phyloP scores from a whole-genome alignment of 495 filamentous ascomycete species.

The Entonaema liquescens region DNA sequence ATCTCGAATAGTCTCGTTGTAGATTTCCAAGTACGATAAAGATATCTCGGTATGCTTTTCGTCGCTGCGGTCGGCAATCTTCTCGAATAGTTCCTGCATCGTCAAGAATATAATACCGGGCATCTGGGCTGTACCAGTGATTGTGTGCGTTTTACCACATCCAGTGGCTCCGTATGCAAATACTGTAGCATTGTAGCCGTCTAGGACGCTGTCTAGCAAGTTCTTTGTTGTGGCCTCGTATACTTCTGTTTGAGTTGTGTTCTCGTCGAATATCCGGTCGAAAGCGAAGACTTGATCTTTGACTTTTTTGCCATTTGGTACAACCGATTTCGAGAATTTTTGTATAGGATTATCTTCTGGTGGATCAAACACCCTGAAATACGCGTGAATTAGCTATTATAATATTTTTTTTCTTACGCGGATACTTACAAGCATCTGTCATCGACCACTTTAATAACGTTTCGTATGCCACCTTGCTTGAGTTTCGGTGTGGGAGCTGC shows the following conservation, averaged over 20 bases:
- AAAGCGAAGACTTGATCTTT: slow-evolving; percentile 99
- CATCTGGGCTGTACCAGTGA: slow-evolving; percentile 91
- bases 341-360: slow-evolving; percentile 97
- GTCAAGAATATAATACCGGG: slow-evolving; percentile 98
- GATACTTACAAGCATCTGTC: slow-evolving; percentile 90
- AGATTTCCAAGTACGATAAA: slow-evolving; percentile 97
- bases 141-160: slow-evolving; percentile 98
- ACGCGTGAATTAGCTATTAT: slow-evolving; percentile 1
- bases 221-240: slow-evolving; percentile 93
- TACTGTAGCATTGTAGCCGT: slow-evolving; percentile 98
- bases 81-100: slow-evolving; percentile 98
- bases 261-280: slow-evolving; percentile 97
- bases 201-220: slow-evolving; percentile 91
- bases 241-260: slow-evolving; percentile 88
- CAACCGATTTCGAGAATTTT: slow-evolving; percentile 82
- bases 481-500: slow-evolving; percentile 84
- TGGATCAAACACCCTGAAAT: slow-evolving; percentile 88
- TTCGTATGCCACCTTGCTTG: slow-evolving; percentile 83
- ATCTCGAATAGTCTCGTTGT: slow-evolving; percentile 99
- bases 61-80: slow-evolving; percentile 81
- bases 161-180: slow-evolving; percentile 99
- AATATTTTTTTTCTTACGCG: neutral
- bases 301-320: slow-evolving; percentile 87
- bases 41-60: slow-evolving; percentile 92
- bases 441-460: slow-evolving; percentile 95